A percentile compares a stretch with the other conserved stretches of the same genome.
These are phyloP conservation scores for Colletotrichum australisinense DNA, from an alignment of 2,329 filamentous ascomycete genomes.

Conservation along the genomic window DNA sequence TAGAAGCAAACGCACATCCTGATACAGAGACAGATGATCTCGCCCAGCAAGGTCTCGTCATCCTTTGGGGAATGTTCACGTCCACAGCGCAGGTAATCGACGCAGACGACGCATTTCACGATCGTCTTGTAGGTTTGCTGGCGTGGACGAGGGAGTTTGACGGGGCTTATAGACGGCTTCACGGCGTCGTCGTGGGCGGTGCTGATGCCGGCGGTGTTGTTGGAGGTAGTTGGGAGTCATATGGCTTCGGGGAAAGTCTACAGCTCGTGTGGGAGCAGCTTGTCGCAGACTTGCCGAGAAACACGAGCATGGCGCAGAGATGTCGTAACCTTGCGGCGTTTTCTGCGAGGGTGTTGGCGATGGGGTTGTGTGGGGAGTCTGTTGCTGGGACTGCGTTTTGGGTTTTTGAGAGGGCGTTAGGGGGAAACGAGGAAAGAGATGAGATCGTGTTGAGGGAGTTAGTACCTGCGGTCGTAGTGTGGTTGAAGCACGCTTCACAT, in stretches of 20 bases:
- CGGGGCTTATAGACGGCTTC: not conserved
- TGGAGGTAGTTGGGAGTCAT: not conserved
- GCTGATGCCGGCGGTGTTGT: no score
- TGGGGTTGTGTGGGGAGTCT: not conserved
- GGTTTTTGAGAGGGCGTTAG: not conserved
- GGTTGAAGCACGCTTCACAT: not conserved
- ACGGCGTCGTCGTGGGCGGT: not conserved
- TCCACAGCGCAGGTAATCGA: not conserved
- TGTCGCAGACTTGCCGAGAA: not conserved
- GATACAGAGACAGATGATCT: not conserved
- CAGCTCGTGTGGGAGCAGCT: not conserved
- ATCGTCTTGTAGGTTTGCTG: not conserved
- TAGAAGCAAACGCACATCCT: not conserved
- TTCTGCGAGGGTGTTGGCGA: not conserved
- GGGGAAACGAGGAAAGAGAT: accelerated
- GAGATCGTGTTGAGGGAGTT: not conserved
- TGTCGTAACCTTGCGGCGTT: not conserved
- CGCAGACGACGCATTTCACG: not conserved
- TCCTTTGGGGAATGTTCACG: conserved; percentile 5
- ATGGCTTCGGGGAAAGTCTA: not conserved
- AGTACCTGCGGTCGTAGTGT: not conserved
- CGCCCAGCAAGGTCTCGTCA: not conserved
- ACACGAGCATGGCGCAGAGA: no score
- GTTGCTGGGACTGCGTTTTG: not conserved
- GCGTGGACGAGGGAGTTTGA: not conserved